A percentile compares a stretch with the other conserved stretches of the same genome.
Evolutionary conservation across 371 early-diverging fungal genomes (phyloP).

Genomic region (Rozella allomycis): DNA sequence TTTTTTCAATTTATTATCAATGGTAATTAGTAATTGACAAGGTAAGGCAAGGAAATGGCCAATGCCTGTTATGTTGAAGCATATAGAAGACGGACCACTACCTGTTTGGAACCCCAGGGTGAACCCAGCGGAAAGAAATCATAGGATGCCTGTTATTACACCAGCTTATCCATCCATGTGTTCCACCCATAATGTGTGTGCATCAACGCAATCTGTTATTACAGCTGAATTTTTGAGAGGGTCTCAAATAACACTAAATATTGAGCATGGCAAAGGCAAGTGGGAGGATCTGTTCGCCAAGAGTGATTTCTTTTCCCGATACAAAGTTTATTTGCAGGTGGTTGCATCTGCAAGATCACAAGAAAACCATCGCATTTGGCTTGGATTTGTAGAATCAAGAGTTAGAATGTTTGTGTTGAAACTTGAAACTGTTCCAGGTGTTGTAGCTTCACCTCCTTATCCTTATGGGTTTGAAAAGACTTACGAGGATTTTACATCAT

Average conservation of each 20-base stretch:
- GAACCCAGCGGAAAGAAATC: conserved; percentile 67
- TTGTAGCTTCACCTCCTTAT: too few species aligned
- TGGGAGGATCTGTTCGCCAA: conserved; percentile 64
- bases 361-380: conserved; percentile 52
- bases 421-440: too few species aligned
- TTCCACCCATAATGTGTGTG: conserved; percentile 94
- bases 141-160: conserved; percentile 98
- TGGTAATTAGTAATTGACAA: conserved; percentile 31
- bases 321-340: conserved; percentile 80
- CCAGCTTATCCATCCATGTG: conserved; percentile 99
- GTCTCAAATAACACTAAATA: conserved; percentile 40
- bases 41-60: conserved; percentile 60
- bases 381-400: conserved; percentile 82
- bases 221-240: conserved; percentile 65
- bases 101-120: conserved; percentile 95
- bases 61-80: conserved; percentile 78
- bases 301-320: conserved; percentile 70
- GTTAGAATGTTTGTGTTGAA: conserved; percentile 72
- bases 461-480: too few species aligned
- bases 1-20: conserved; percentile 67
- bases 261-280: conserved; percentile 36
- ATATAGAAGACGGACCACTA: conserved; percentile 75
- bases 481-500: too few species aligned
- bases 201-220: conserved; percentile 68
- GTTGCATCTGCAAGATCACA: conserved; percentile 47